Percentiles rank a stretch among this genome's conserved stretches.
Conservation (phyloP, 495 filamentous ascomycete species). For the Xylaria venustula region DNA sequence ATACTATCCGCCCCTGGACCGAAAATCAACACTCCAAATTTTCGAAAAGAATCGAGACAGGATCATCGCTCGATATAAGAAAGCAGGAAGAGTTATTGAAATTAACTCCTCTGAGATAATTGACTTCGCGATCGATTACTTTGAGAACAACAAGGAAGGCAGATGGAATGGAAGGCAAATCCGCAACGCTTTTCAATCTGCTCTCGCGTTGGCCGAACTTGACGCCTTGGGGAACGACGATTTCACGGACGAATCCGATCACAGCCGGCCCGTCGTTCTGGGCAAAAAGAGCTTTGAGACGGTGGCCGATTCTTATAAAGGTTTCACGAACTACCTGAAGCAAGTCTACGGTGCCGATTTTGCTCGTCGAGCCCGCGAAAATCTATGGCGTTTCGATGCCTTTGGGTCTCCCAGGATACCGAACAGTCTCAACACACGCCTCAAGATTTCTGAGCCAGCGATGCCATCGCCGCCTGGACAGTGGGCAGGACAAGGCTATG, state of each 20-base stretch:
- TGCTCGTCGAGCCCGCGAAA: slow-evolving; percentile 3
- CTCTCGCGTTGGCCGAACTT: slow-evolving; percentile 27
- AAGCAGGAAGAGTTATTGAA: slow-evolving; percentile 3
- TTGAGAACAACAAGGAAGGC: slow-evolving; percentile 9
- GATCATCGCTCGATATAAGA: slow-evolving; percentile 11
- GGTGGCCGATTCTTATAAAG: background rate
- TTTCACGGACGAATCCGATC: background rate
- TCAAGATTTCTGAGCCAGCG: background rate
- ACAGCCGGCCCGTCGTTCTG: background rate
- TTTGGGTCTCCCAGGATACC: slow-evolving; percentile 1
- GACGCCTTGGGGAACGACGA: background rate
- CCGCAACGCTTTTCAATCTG: slow-evolving; percentile 35
- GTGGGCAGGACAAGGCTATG: background rate
- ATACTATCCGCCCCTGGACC: slow-evolving; percentile 41
- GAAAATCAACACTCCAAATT: slow-evolving; percentile 31
- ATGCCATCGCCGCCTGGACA: background rate
- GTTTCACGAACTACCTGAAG: background rate
- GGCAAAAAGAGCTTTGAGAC: background rate
- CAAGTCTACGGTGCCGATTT: slow-evolving; percentile 2
- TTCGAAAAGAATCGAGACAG: slow-evolving; percentile 36
- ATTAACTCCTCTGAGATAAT: slow-evolving; percentile 15
- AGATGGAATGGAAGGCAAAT: slow-evolving; percentile 28
- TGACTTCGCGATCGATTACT: slow-evolving; percentile 10
- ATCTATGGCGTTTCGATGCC: slow-evolving; percentile 2
- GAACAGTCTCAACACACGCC: background rate